These are phyloP conservation scores for Zalaria obscura DNA, from an alignment of 2,329 filamentous ascomycete genomes.

Conservation along the genomic window DNA sequence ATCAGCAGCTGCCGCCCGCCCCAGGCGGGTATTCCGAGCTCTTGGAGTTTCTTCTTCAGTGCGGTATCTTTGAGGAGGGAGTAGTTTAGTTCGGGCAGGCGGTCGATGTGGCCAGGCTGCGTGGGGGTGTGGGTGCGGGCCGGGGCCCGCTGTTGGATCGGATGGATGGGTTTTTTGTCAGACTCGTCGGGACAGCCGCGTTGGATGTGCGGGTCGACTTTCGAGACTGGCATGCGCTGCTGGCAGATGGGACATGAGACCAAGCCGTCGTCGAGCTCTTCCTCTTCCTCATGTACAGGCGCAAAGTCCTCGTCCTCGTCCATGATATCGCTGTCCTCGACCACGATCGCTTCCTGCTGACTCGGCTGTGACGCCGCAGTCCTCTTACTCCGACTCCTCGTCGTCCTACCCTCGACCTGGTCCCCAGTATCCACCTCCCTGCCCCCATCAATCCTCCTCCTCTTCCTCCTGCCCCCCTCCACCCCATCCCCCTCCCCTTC, in stretches of 20 bases:
- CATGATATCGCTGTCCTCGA: constrained; percentile 25
- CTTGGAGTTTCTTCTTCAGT: constrained; percentile 66
- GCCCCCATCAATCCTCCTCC: constrained; percentile 21
- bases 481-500: constrained; percentile 5
- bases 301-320: constrained; percentile 19
- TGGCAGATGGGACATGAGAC: constrained; percentile 78
- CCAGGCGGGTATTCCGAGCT: constrained; percentile 60
- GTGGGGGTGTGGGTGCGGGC: neutral
- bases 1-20: constrained; percentile 60
- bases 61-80: constrained; percentile 67
- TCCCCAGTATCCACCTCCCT: constrained; percentile 13
- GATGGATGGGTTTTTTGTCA: constrained; percentile 10
- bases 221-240: constrained; percentile 62
- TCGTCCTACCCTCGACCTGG: constrained; percentile 13
- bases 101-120: constrained; percentile 31
- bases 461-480: constrained; percentile 28
- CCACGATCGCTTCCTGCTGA: constrained; percentile 13
- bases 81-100: constrained; percentile 73
- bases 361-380: constrained; percentile 15
- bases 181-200: constrained; percentile 31
- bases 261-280: constrained; percentile 51
- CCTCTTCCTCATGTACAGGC: constrained; percentile 13
- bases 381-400: constrained; percentile 18
- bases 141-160: constrained; percentile 1
- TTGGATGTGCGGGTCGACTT: constrained; percentile 61